Base-by-base conservation (phyloP, 176 grass and related monocot species). In the Calamus simplicifolius region DNA sequence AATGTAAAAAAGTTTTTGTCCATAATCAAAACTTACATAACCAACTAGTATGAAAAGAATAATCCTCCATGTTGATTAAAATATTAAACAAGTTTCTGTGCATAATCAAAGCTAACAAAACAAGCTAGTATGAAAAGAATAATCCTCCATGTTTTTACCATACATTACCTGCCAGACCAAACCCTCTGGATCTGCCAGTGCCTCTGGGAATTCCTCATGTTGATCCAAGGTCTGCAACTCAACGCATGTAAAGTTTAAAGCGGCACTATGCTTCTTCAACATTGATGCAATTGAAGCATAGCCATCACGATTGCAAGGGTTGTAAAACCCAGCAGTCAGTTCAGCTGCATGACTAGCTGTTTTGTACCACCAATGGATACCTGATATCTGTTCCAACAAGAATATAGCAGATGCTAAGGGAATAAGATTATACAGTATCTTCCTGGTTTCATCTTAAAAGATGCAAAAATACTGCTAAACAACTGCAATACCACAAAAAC, bases 321-420 rank as follows among this genome's bases (percentile, higher is more conserved):
- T 96, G 69, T 96, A 90, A 68, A 96, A 96, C 28, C 92, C 92
- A 31, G 92, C 86, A 31, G 83, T 90, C 69, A 96, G 56, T 64
- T 96, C 83, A 62, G 92, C 92, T 25, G 83, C 92, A 79, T 90
- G 91, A 61, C 86, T 90, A 6, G 86, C 83, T 57, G 91, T 87
- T 76, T 90, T 95, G 68, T 95, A 95, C 91, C 91, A 95, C 91
- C 91, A 95, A 49, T 95, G 87, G 29, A 90, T 73, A 18, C 92
- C 83, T 6, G 92, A 82, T 0, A 90, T 62, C 92, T 96, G 64
- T 57, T 66, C 52, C 63, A 69, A 35, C 19, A 79, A 15, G 16
- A 49, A 54, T 61, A 69, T 43, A 43, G 2, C 35, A 58, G 51
- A 43, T 13, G 10, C 27, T 48, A 6, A 52, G 62, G 61, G 8